A percentile compares a stretch with the other conserved stretches of the same genome.
Conservation (phyloP, 176 grass and related monocot genomes). For the Typha latifolia region DNA sequence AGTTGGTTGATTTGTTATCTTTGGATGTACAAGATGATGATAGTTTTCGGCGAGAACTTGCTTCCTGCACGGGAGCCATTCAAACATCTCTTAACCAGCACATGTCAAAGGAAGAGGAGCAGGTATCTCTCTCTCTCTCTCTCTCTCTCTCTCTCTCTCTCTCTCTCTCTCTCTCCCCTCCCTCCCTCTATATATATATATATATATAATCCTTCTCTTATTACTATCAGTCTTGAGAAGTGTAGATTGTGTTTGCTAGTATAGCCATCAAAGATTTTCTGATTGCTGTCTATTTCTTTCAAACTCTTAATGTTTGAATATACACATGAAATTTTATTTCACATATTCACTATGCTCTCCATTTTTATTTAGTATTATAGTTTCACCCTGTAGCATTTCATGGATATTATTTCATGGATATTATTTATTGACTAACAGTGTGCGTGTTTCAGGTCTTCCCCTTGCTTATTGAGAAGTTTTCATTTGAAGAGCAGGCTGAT, state of each 20-base stretch:
- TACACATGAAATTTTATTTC: too few species aligned
- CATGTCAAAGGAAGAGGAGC: conserved; percentile 96
- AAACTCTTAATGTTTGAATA: too few species aligned
- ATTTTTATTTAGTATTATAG: too few species aligned
- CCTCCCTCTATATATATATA: too few species aligned
- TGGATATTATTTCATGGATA: too few species aligned
- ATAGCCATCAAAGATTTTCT: too few species aligned
- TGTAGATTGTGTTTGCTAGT: too few species aligned
- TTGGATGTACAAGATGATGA: conserved; percentile 38
- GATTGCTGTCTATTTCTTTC: too few species aligned
- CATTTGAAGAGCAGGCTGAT: conserved; percentile 74
- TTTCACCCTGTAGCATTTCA: too few species aligned
- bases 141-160: not conserved
- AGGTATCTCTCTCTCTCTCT: conserved; percentile 30
- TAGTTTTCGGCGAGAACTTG: conserved; percentile 53
- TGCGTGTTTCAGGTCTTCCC: conserved; percentile 65
- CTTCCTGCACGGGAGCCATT: conserved; percentile 71
- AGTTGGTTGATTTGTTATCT: conserved; percentile 44
- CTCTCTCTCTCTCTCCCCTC: not conserved
- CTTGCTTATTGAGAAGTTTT: conserved; percentile 68
- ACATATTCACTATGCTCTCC: too few species aligned
- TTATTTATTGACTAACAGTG: conserved; percentile 9
- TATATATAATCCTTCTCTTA: too few species aligned
- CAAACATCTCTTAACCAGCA: conserved; percentile 64
- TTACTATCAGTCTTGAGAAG: too few species aligned